These are phyloP conservation scores for Backusella tuberculispora DNA, from an alignment of 192 early-diverging fungal genomes.

Conservation along the genomic window DNA sequence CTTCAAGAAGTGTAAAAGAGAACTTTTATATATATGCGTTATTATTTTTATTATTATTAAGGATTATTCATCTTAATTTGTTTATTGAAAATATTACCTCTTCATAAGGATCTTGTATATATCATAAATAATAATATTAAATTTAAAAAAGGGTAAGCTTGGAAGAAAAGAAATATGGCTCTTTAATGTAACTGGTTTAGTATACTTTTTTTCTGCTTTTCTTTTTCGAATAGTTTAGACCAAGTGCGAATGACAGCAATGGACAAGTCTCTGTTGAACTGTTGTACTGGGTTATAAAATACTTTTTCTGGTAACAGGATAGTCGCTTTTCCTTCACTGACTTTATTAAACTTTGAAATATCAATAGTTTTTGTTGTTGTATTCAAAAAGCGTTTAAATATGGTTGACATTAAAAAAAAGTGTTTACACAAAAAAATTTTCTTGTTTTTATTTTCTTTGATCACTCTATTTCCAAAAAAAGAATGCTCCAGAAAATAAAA, in stretches of 20 bases:
- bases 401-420: background rate
- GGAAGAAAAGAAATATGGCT: background rate
- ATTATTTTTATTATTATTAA: background rate
- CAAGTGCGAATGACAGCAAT: constrained; percentile 95
- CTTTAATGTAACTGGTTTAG: background rate
- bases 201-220: constrained; percentile 42
- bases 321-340: constrained; percentile 80
- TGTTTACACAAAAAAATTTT: background rate
- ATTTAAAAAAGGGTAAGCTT: background rate
- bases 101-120: background rate
- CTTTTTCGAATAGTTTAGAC: constrained; percentile 76
- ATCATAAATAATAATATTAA: background rate
- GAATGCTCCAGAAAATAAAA: too few species aligned
- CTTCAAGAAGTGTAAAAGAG: constrained; percentile 81
- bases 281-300: constrained; percentile 98
- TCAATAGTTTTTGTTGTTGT: constrained; percentile 27
- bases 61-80: background rate
- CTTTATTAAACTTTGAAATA: constrained; percentile 55
- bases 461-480: background rate
- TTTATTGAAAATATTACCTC: background rate
- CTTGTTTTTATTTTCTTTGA: background rate
- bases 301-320: constrained; percentile 89
- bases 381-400: background rate
- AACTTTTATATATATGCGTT: background rate
- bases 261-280: constrained; percentile 98